Percentiles rank a stretch among this genome's conserved stretches.
Evolutionary conservation across 2,329 filamentous ascomycete genomes (phyloP).

Genomic region (Botrytis squamosa): DNA sequence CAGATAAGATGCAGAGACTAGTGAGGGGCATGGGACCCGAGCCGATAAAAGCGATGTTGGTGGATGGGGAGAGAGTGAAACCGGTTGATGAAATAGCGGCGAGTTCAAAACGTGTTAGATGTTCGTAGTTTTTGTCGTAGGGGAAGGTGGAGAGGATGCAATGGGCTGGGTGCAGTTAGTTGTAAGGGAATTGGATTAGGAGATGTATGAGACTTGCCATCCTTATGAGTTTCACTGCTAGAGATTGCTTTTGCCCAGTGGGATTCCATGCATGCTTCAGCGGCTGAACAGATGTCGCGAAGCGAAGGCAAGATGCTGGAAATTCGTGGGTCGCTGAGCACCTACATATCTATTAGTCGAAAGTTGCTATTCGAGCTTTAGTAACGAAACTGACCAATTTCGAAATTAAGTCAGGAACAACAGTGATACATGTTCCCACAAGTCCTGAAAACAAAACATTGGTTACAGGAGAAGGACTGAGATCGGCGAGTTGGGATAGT

Average conservation of each 20-base stretch:
- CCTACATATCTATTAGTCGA: constrained; percentile 30
- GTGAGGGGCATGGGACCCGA: constrained; percentile 52
- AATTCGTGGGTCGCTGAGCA: constrained; percentile 40
- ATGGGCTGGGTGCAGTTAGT: constrained; percentile 34
- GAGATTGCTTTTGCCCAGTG: constrained; percentile 46
- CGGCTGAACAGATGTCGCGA: constrained; percentile 44
- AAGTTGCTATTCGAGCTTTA: not conserved
- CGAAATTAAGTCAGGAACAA: constrained; percentile 10
- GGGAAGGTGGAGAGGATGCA: constrained; percentile 42
- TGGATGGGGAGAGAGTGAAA: constrained; percentile 35
- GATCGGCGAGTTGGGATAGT: constrained; percentile 22
- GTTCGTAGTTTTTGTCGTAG: constrained; percentile 50
- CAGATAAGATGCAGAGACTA: constrained; percentile 45
- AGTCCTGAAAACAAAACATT: constrained; percentile 42
- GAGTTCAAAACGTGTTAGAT: constrained; percentile 49
- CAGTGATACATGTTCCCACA: constrained; percentile 40
- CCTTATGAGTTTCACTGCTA: constrained; percentile 14
- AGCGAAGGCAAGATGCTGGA: constrained; percentile 41
- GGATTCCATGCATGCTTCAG: constrained; percentile 47
- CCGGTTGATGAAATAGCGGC: constrained; percentile 42
- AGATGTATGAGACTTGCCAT: constrained; percentile 24
- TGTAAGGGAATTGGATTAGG: not conserved
- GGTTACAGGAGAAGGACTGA: constrained; percentile 39
- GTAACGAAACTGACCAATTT: not conserved
- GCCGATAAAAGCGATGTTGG: constrained; percentile 48